Conservation (phyloP, 495 filamentous ascomycete species). For the Penicillium argentinense region DNA sequence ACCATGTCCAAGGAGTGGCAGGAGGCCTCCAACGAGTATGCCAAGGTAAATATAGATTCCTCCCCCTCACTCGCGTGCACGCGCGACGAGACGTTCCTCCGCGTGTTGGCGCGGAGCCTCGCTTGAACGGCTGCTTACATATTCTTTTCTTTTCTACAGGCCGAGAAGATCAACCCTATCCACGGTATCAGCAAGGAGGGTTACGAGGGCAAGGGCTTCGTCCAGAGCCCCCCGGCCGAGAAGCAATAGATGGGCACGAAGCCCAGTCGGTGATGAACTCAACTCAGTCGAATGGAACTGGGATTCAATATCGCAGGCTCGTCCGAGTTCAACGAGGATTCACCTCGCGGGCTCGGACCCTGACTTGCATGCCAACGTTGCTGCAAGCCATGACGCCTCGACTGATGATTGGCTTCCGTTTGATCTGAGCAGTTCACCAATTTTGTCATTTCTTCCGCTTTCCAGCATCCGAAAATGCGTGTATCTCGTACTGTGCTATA, state of each 20-base stretch:
- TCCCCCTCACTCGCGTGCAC: too few relatives aligned
- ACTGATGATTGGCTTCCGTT: conserved; percentile 8
- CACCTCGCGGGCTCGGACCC: conserved; percentile 10
- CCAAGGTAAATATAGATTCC: conserved; percentile 68
- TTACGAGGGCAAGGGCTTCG: conserved; percentile 77
- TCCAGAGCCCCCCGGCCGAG: conserved; percentile 65
- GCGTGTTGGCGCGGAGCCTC: too few relatives aligned
- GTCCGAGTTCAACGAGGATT: neutral
- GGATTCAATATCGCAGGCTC: conserved; percentile 4
- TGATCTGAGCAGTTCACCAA: too few relatives aligned
- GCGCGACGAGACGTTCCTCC: too few relatives aligned
- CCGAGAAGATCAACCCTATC: conserved; percentile 82
- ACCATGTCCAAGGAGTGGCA: conserved; percentile 97
- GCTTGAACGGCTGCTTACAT: conserved; percentile 14
- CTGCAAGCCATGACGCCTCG: conserved; percentile 16
- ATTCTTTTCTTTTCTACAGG: conserved; percentile 44
- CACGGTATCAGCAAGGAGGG: conserved; percentile 79
- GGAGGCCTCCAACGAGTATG: conserved; percentile 86
- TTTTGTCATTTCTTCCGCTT: conserved; percentile 36
- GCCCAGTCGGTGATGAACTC: conserved; percentile 27
- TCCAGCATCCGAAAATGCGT: conserved; percentile 42
- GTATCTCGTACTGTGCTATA: conserved; percentile 54
- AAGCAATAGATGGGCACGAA: conserved; percentile 34
- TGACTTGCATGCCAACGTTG: too few relatives aligned
- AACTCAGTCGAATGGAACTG: conserved; percentile 12